Base-by-base conservation (phyloP, 2,329 filamentous ascomycete genomes). In the Microascus cirrosus region DNA sequence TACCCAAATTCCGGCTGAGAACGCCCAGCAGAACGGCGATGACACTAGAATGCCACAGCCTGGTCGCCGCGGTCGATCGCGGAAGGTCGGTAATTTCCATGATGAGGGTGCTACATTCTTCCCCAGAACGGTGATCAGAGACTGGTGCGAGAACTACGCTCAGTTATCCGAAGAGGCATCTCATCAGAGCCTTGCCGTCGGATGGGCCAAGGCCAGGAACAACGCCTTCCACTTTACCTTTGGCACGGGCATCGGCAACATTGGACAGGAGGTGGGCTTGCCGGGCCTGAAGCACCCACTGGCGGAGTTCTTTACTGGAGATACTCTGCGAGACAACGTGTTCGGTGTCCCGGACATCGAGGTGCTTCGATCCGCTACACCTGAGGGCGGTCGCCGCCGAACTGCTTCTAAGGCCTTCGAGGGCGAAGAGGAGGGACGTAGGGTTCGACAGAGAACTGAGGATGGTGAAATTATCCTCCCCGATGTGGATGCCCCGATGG, bases 261-360 rank as follows among this genome's bases (percentile, higher is more conserved):
- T 75, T 35, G 74, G 73, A 2, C 63, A 67, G 53, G 66, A 64
- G 18, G 62, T 68, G 1, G 66, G 64, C 3, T 45, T 66, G 1
- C 64, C 66, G 0, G 68, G 67, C 28, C 60, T 71, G 5, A 35
- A 63, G 2, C 74, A 80, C 53, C 77, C 78, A 1, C 70, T 83
- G 18, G 73, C 74, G 2, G 63, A 73, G 1, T 69, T 74, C n/a
- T 77, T 77, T 56, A 71, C 74, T 0, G 80, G 79, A 4, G 67
- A 74, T 22, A 63, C 63, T 2, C 68, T 82, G 28, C 70, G 70
- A 57, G 70, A 71, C 10, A 60, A 64, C 2, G 60, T 75, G 24
- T 67, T 73, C 13, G 73, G 72, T 2, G 65, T 72, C 20, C 56
- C 52, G 20, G 28, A 28, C 6, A 32, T 58, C 15, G 56, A 50